Percentiles rank a stretch among this genome's conserved stretches.
These are phyloP conservation scores for Aspergillus latus DNA, from an alignment of 2,329 filamentous ascomycete species.

Conservation along the genomic window DNA sequence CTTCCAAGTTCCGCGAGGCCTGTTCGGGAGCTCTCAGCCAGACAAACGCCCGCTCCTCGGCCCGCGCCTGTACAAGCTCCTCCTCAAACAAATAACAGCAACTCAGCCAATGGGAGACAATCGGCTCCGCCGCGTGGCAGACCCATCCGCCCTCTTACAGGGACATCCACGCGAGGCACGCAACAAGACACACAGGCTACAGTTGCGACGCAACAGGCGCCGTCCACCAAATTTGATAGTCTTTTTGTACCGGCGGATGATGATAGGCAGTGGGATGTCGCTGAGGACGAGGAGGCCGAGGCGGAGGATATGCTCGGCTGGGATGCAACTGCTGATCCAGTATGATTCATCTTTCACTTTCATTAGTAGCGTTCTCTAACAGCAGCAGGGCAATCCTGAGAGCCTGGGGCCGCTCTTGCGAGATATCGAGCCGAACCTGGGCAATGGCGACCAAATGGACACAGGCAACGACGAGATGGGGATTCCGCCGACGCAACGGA, in stretches of 20 bases:
- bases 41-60: constrained; percentile 37
- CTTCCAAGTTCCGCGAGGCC: constrained; percentile 42
- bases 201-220: constrained; percentile 25
- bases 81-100: constrained; percentile 14
- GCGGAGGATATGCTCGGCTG: constrained; percentile 63
- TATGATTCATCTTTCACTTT: constrained; percentile 25
- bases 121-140: constrained; percentile 35
- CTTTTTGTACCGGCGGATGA: constrained; percentile 63
- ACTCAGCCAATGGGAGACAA: constrained; percentile 19
- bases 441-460: constrained; percentile 15
- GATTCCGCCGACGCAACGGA: constrained; percentile 50
- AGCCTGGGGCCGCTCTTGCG: constrained; percentile 31
- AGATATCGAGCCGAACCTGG: constrained; percentile 34
- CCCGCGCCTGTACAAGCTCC: constrained; percentile 32
- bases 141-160: constrained; percentile 35
- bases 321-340: constrained; percentile 57
- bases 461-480: constrained; percentile 36
- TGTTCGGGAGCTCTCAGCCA: constrained; percentile 42
- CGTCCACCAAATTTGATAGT: constrained; percentile 53
- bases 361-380: neutral
- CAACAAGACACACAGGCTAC: constrained; percentile 24
- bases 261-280: constrained; percentile 61
- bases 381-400: constrained; percentile 30
- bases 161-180: constrained; percentile 27
- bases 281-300: constrained; percentile 55